Evolutionary conservation across 306 rosid genomes (phyloP).

Genomic region (Dicorynia guianensis): DNA sequence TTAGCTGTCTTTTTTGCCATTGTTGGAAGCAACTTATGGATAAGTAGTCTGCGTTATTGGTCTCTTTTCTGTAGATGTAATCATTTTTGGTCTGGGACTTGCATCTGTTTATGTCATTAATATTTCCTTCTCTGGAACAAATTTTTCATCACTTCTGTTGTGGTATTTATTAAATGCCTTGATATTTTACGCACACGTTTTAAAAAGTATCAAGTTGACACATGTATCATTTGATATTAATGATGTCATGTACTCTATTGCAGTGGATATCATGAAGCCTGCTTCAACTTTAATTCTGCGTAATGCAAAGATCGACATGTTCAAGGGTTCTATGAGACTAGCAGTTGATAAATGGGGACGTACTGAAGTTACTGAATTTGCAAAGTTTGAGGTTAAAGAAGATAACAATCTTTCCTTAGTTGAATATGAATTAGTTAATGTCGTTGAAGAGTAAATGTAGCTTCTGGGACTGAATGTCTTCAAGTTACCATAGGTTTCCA

Average conservation of each 20-base stretch:
- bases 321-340: conserved; percentile 93
- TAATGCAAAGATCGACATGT: conserved; percentile 94
- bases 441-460: conserved; percentile 62
- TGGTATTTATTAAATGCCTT: neutral
- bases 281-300: conserved; percentile 69
- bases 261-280: conserved; percentile 78
- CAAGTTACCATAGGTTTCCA: conserved; percentile 39
- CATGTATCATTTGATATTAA: neutral
- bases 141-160: neutral
- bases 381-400: conserved; percentile 73
- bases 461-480: conserved; percentile 44
- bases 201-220: neutral
- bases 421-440: conserved; percentile 85
- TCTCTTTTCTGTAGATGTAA: neutral
- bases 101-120: neutral
- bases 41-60: neutral
- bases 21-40: neutral
- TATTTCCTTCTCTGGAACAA: neutral
- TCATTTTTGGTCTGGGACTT: neutral
- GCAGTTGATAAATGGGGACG: conserved; percentile 95
- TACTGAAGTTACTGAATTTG: conserved; percentile 73
- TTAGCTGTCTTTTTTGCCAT: neutral
- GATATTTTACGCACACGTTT: neutral
- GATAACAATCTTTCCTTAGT: conserved; percentile 87
- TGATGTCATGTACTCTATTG: conserved; percentile 26